A percentile compares a stretch with the other conserved stretches of the same genome.
Conservation (phyloP, 345 rosid species). For the Rhodamnia rubescens region DNA sequence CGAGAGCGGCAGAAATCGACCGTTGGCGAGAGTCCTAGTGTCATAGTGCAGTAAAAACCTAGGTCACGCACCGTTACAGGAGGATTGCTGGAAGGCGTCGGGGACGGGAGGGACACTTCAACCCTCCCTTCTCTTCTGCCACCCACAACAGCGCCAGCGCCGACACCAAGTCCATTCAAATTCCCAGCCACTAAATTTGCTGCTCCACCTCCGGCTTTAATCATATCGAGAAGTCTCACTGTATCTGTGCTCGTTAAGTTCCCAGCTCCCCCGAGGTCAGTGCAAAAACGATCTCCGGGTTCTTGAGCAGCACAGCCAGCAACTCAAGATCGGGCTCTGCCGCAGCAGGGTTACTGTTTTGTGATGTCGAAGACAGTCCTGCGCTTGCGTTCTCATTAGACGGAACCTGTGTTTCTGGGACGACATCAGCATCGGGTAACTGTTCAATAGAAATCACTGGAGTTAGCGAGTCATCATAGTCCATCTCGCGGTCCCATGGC, state of each 20-base stretch:
- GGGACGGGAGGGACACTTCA: constrained; percentile 92
- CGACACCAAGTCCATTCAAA: constrained; percentile 7
- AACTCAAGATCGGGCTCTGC: constrained; percentile 84
- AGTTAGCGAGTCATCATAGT: constrained; percentile 82
- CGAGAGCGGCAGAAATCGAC: background rate
- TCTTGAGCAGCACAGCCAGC: constrained; percentile 85
- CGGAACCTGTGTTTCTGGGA: constrained; percentile 35
- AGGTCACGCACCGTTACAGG: constrained; percentile 89
- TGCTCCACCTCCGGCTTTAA: constrained; percentile 37
- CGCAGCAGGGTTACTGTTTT: constrained; percentile 6
- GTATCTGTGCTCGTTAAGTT: constrained; percentile 56
- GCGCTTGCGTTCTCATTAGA: constrained; percentile 23
- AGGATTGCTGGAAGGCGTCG: constrained; percentile 68
- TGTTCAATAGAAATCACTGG: constrained; percentile 77
- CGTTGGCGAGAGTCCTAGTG: background rate
- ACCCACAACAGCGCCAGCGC: background rate
- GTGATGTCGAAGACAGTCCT: constrained; percentile 20
- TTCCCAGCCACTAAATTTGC: constrained; percentile 1
- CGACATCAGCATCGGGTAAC: constrained; percentile 51
- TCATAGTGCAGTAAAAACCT: constrained; percentile 18
- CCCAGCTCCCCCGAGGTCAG: constrained; percentile 75
- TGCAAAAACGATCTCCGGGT: constrained; percentile 85
- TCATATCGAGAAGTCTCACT: constrained; percentile 72
- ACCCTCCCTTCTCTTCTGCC: constrained; percentile 48
- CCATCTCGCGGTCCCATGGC: constrained; percentile 97